These are phyloP conservation scores for Canavalia gladiata DNA, from an alignment of 306 rosid species.

Conservation along the genomic window DNA sequence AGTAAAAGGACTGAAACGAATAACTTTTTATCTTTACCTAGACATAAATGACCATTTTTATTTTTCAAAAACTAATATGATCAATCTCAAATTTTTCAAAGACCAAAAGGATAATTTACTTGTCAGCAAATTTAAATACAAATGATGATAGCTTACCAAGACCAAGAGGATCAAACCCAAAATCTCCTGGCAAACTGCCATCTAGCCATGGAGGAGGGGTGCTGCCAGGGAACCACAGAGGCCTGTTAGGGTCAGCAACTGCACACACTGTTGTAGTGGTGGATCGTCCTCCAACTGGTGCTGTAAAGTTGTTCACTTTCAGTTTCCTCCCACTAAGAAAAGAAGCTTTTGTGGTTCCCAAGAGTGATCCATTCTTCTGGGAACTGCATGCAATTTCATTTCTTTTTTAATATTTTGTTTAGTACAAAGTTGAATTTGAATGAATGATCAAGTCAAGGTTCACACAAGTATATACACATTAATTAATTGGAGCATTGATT, in stretches of 20 bases:
- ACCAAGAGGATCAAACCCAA: conserved; percentile 59
- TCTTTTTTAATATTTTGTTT: neutral
- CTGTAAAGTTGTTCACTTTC: conserved; percentile 38
- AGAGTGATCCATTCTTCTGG: conserved; percentile 54
- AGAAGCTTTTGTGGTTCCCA: conserved; percentile 47
- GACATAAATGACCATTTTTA: too few relatives aligned
- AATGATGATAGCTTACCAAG: conserved; percentile 42
- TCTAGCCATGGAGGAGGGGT: conserved; percentile 59
- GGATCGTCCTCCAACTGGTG: conserved; percentile 45
- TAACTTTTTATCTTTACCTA: too few relatives aligned
- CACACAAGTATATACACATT: neutral
- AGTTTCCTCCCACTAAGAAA: conserved; percentile 52
- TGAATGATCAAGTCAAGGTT: conserved; percentile 5
- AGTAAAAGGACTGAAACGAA: too few relatives aligned
- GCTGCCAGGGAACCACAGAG: conserved; percentile 57
- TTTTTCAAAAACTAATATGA: too few relatives aligned
- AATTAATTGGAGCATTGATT: neutral
- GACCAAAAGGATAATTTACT: too few relatives aligned
- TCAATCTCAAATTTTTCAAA: too few relatives aligned
- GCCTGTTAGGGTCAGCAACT: conserved; percentile 56
- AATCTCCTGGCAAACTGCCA: conserved; percentile 59
- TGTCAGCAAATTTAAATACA: too few relatives aligned
- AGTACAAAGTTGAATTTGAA: conserved; percentile 26
- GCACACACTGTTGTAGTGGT: conserved; percentile 47
- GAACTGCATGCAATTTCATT: conserved; percentile 44